Conservation (phyloP, 2,329 filamentous ascomycete genomes). For the Balansia obtecta region DNA sequence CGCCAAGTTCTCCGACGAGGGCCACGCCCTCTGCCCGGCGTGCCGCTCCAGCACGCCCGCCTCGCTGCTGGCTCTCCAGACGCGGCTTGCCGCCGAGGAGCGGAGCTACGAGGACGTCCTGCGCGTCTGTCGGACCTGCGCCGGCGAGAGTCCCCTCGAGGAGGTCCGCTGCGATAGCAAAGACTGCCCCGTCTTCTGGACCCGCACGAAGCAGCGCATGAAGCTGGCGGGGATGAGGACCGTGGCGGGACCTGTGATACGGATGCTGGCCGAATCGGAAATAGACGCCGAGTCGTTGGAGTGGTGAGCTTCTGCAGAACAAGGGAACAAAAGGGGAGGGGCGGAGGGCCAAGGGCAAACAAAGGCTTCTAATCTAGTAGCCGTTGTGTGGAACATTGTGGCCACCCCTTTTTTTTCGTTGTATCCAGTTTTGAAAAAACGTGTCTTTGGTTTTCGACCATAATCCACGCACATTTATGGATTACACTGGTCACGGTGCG, state of each 20-base stretch:
- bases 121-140: constrained; percentile 68
- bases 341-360: too few relatives aligned
- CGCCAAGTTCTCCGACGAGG: constrained; percentile 16
- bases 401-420: too few relatives aligned
- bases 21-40: constrained; percentile 37
- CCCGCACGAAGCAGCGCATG: constrained; percentile 50
- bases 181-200: constrained; percentile 90
- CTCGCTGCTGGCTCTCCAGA: constrained; percentile 53
- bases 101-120: constrained; percentile 50
- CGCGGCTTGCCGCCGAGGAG: constrained; percentile 50
- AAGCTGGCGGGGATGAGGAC: constrained; percentile 28
- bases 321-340: too few relatives aligned
- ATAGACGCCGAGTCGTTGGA: constrained; percentile 18
- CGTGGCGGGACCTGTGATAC: constrained; percentile 19
- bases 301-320: constrained; percentile 16
- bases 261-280: constrained; percentile 15
- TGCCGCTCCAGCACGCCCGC: constrained; percentile 44
- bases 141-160: constrained; percentile 59
- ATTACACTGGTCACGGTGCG: too few relatives aligned
- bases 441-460: too few relatives aligned
- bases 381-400: background rate
- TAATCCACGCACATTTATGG: too few relatives aligned
- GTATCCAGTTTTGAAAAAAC: too few relatives aligned
- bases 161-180: constrained; percentile 78
- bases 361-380: too few relatives aligned